Evolutionary conservation across 108 stramenopile genomes (phyloP), one percentile per base, ranked within the genome.

Genomic region (Cyclotella baltica): DNA sequence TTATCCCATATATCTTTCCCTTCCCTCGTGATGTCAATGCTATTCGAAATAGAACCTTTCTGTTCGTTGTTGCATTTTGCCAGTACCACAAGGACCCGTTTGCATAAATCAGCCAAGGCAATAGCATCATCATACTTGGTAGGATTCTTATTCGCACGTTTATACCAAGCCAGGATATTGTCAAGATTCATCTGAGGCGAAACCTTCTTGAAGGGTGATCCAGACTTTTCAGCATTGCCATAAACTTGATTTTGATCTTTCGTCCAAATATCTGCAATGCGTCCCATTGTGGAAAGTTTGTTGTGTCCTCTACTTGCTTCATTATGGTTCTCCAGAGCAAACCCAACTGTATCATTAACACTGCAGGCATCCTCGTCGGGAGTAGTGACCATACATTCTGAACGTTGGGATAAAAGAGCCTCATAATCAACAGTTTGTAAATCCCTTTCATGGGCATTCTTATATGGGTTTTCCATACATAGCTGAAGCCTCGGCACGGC

Each of bases 221-320:
- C 9, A 28, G 55, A 0, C 27, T 62, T 15, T 8, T 19, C 31
- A 62, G 1, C 11, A 34, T 62, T 31, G 22, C 16, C 20, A 57
- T 11, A 28, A 13, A 27, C 27, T 43, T 64, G 9, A 5, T 59
- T 37, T 9, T 43, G 46, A 1, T 35, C 20, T 3, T 59, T 18
- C 11, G 66, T 56, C 83, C 83, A 84, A 34, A 80, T 75, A 47
- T 84, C 78, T 19, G 65, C 72, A 51, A 84, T 80, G 19, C 83
- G 73, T 23, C 73, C 83, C 78, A 84, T 75, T 18, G 83, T 84
- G 19, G 83, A 84, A 38, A 63, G 46, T 51, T 56, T 74, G 48
- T 29, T 69, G 37, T 13, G n/a, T n/a, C n/a, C n/a, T n/a, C n/a
- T 46, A 16, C 40, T 20, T 16, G 11, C 31, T 1, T 1, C 1